A percentile compares a stretch with the other conserved stretches of the same genome.
Evolutionary conservation across 495 filamentous ascomycete genomes (phyloP).

Genomic region (Margaritispora aquatica): DNA sequence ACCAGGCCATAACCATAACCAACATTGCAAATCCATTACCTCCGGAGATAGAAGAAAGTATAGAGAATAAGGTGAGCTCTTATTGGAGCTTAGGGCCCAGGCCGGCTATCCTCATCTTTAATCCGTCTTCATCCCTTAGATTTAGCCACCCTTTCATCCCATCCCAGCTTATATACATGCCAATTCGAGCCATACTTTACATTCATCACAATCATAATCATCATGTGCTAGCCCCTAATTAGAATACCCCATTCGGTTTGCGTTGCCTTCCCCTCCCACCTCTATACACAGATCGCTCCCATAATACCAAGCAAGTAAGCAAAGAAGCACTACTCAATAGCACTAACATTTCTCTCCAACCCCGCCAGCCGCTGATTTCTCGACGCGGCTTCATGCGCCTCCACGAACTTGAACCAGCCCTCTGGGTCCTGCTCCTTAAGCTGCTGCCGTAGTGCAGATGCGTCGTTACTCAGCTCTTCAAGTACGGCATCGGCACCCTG

Average conservation of each 20-base stretch:
- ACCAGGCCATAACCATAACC: too few species aligned
- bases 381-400: slow-evolving; percentile 60
- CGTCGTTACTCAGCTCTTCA: slow-evolving; percentile 43
- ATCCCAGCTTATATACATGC: too few species aligned
- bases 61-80: too few species aligned
- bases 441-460: slow-evolving; percentile 40
- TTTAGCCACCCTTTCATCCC: background rate
- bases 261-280: background rate
- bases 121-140: too few species aligned
- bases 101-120: too few species aligned
- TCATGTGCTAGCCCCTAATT: background rate
- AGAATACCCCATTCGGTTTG: background rate
- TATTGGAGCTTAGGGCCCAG: too few species aligned
- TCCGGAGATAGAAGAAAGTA: too few species aligned
- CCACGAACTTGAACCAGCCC: slow-evolving; percentile 57
- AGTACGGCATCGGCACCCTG: slow-evolving; percentile 54
- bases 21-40: too few species aligned
- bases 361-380: slow-evolving; percentile 37
- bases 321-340: slow-evolving; percentile 13
- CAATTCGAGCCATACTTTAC: too few species aligned
- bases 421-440: slow-evolving; percentile 51
- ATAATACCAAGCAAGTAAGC: background rate
- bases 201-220: background rate
- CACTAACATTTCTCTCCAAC: slow-evolving; percentile 16
- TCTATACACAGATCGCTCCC: background rate